These are phyloP conservation scores for Trichoderma koningii DNA, from an alignment of 2,329 filamentous ascomycete genomes.

Conservation along the genomic window DNA sequence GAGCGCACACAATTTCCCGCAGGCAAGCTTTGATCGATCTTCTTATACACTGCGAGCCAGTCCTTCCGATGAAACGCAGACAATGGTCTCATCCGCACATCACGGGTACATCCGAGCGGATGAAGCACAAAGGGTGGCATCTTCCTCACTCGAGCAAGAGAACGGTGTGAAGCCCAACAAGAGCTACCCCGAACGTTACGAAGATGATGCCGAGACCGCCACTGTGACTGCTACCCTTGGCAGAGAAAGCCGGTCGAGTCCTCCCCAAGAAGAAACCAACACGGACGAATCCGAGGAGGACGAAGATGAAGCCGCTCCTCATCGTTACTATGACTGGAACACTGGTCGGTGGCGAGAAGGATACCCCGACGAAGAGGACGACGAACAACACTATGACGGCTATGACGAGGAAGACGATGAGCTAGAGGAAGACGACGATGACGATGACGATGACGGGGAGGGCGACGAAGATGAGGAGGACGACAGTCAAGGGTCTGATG, in stretches of 20 bases:
- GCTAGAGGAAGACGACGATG: neutral
- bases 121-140: neutral
- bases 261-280: conserved; percentile 3
- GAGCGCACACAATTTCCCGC: neutral
- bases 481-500: conserved; percentile 32
- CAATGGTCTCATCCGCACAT: neutral
- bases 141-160: neutral
- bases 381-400: conserved; percentile 5
- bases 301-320: neutral
- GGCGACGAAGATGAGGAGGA: neutral
- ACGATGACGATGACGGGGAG: neutral
- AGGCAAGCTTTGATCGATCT: conserved; percentile 14
- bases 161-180: neutral
- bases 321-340: conserved; percentile 12
- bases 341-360: neutral
- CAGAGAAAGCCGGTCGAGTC: conserved; percentile 19
- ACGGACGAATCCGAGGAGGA: conserved; percentile 17
- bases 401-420: neutral
- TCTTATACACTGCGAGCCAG: conserved; percentile 13
- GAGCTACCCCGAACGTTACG: conserved; percentile 4
- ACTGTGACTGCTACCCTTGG: conserved; percentile 19
- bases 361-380: conserved; percentile 3
- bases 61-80: conserved; percentile 9
- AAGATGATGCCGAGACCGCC: conserved; percentile 22
- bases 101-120: neutral